Base-by-base conservation (phyloP, 2,329 filamentous ascomycete genomes). In the Fusarium sp. region DNA sequence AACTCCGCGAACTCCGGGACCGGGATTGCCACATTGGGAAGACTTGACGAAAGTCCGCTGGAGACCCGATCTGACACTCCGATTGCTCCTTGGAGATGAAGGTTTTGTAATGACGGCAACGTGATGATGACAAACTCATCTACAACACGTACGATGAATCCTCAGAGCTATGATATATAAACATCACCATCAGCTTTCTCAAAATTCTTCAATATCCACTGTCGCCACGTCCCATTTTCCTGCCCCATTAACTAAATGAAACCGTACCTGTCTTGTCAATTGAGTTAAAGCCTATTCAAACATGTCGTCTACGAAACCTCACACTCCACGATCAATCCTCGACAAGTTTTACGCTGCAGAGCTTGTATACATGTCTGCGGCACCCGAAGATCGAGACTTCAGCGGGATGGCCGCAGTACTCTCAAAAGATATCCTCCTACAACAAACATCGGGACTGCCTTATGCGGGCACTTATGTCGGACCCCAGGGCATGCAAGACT, bases 321-420 rank as follows among this genome's bases (percentile, higher is more conserved):
- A 75, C 46, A 76, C 76, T 4, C 51, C 75, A 11, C 68, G 73
- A 27, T 76, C 73, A 37, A 73, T 80, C 2, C 73, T 80, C 3
- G 66, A 77, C 2, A 70, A 71, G 37, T 80, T 81, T 72, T 81
- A 81, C 53, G 74, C 72, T 7, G 79, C 78, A 12, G 79, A 81
- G 57, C 71, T 72, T 23, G 63, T 70, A 10, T 81, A 78, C 61
- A 81, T 80, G 76, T 68, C 76, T 3, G 63, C 77, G 0, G 52
- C 76, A 4, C 68, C 76, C 2, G 65, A 74, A 28, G 27, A 74
- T 7, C 74, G 77, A 43, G 78, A 80, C 62, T 80, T 81, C 39
- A 40, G 66, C 34, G 68, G 65, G 12, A 79, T 81, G 28, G 76
- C 72, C 27, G 69, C 72, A 6, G 58, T 65, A 3, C 65, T 81